Percentiles rank a stretch among this genome's conserved stretches.
phyloP scores from a whole-genome alignment of 2,329 filamentous ascomycete species.

The Leptographium radiaticola region DNA sequence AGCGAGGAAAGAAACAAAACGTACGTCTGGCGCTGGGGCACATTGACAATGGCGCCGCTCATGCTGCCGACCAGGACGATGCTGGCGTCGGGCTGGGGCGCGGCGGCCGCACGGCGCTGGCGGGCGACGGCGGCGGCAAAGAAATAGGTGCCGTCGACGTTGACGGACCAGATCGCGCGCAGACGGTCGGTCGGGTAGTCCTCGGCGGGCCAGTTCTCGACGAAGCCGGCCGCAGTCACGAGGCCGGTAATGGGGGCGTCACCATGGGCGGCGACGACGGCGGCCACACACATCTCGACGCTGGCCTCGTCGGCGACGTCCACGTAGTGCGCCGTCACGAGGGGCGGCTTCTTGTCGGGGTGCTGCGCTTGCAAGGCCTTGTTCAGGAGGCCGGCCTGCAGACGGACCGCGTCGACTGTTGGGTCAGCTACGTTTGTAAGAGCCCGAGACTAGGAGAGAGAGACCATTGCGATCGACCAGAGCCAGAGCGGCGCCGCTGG shows the following conservation, averaged over 20 bases:
- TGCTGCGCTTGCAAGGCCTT: constrained; percentile 69
- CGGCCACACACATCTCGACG: constrained; percentile 59
- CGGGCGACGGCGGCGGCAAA: constrained; percentile 76
- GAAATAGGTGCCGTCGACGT: constrained; percentile 83
- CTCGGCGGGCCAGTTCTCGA: constrained; percentile 87
- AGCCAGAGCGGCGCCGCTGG: constrained; percentile 76
- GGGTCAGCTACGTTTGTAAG: neutral
- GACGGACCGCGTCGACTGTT: constrained; percentile 68
- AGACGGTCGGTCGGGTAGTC: constrained; percentile 84
- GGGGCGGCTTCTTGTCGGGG: constrained; percentile 52
- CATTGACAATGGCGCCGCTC: constrained; percentile 87
- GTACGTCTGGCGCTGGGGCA: constrained; percentile 78
- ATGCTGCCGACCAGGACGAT: constrained; percentile 95
- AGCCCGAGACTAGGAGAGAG: neutral
- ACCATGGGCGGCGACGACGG: constrained; percentile 51
- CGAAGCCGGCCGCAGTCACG: constrained; percentile 93
- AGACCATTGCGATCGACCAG: constrained; percentile 72
- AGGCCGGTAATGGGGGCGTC: constrained; percentile 67
- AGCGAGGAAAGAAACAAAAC: constrained; percentile 13
- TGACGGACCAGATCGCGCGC: constrained; percentile 87
- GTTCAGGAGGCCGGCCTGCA: constrained; percentile 61
- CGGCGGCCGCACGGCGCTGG: constrained; percentile 48
- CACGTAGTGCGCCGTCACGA: constrained; percentile 78
- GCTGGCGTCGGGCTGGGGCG: constrained; percentile 52
- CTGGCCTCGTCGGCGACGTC: constrained; percentile 74